Percentiles rank a stretch among this genome's conserved stretches.
Evolutionary conservation across 768 basidiomycete species (phyloP).

Genomic region (Porpolomopsis calyptriformis): DNA sequence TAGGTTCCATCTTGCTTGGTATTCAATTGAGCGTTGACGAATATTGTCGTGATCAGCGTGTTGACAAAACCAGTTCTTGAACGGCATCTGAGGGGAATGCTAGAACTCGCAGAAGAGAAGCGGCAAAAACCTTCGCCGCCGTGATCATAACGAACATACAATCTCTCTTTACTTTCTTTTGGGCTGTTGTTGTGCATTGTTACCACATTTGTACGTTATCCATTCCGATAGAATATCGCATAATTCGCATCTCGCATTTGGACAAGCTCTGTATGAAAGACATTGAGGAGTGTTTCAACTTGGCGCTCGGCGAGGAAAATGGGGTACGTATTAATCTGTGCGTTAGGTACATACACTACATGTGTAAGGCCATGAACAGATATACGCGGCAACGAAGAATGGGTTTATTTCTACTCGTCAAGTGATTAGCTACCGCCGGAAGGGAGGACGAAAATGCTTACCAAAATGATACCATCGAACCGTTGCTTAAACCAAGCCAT

Average conservation of each 20-base stretch:
- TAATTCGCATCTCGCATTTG: too few relatives aligned
- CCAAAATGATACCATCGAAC: conserved; percentile 95
- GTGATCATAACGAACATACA: not conserved
- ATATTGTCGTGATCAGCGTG: conserved; percentile 28
- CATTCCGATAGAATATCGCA: too few relatives aligned
- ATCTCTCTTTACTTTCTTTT: not conserved
- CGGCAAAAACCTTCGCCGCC: not conserved
- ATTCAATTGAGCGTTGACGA: not conserved
- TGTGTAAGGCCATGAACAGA: too few relatives aligned
- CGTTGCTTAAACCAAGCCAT: conserved; percentile 99
- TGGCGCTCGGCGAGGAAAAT: too few relatives aligned
- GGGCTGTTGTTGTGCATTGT: too few relatives aligned
- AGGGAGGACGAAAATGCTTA: conserved; percentile 26
- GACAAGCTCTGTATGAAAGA: too few relatives aligned
- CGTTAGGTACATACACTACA: too few relatives aligned
- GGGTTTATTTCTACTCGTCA: conserved; percentile 1
- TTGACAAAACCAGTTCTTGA: conserved; percentile 57
- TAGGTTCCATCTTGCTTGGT: conserved; percentile 19
- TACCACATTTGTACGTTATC: too few relatives aligned
- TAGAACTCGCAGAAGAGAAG: conserved; percentile 17
- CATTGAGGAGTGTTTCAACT: too few relatives aligned
- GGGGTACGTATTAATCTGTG: too few relatives aligned
- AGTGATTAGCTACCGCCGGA: not conserved
- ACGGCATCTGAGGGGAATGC: conserved; percentile 22
- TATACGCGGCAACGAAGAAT: too few relatives aligned